Evolutionary conservation across 108 stramenopile genomes (phyloP), one percentile per base, ranked within the genome.

Genomic region (Bacterosira constricta): DNA sequence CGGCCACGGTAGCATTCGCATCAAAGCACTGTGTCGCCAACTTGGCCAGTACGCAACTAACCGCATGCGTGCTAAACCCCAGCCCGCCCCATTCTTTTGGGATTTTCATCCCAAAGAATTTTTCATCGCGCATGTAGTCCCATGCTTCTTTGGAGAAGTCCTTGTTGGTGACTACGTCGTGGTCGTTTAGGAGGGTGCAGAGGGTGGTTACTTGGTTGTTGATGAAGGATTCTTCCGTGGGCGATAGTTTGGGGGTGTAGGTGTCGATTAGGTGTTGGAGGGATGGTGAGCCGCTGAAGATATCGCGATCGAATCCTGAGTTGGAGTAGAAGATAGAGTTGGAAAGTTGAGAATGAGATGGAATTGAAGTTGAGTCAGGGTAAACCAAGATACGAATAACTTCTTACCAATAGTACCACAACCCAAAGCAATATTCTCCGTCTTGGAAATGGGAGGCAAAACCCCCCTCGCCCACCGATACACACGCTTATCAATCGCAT

Each of bases 31-130:
- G 92, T 15, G 90, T 93, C 20, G 82, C 70, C 52, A 98, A 75
- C 79, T 97, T 99, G 73, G 85, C 91, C 59, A 99, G 80, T 38
- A 99, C 92, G 35, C 77, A 75, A 27, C 91, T 91, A 27, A 97
- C 96, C 10, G 94, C 96, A 41, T 95, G 93, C 23, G 96, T 97
- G 30, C 91, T 88, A 79, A 99, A 98, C 1, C 96, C 97, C 71
- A 94, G 70, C 42, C 97, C 97, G 37, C 98, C 98, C 88, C 94
- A 99, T 67, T 98, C 90, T 67, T 96, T 93, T 21, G 97, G 97
- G 50, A 98, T 99, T 68, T 97, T 97, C 83, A 99, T 88, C 30
- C 90, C 96, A 70, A 99, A 97, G 77, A 99, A 99, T 21, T 90
- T 85, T 64, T 95, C 85, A 69, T 95, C 84, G 8, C 96, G 92